These are phyloP conservation scores for Yamadazyma olivae DNA, from an alignment of 805 yeast genomes.

Conservation along the genomic window DNA sequence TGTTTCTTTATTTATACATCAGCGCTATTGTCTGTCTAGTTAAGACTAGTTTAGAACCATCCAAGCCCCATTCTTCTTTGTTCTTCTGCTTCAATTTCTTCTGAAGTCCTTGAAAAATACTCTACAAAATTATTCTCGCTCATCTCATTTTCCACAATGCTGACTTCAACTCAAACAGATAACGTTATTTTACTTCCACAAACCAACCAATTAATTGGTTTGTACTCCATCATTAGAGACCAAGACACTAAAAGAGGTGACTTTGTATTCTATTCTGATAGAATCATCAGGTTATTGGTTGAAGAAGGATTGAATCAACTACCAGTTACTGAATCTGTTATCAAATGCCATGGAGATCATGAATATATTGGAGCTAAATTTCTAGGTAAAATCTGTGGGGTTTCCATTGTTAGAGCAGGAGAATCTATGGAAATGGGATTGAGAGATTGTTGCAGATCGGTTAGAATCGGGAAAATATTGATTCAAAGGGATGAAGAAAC, in stretches of 20 bases:
- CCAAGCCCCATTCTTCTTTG: too few species aligned
- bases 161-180: background rate
- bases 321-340: slow-evolving; percentile 71
- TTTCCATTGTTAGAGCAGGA: slow-evolving; percentile 96
- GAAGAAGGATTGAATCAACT: slow-evolving; percentile 94
- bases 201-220: slow-evolving; percentile 84
- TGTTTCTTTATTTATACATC: too few species aligned
- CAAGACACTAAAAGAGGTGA: slow-evolving; percentile 79
- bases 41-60: too few species aligned
- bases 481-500: slow-evolving; percentile 99
- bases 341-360: slow-evolving; percentile 76
- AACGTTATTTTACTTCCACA: slow-evolving; percentile 77
- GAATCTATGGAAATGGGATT: slow-evolving; percentile 99
- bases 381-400: slow-evolving; percentile 95
- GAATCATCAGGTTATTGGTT: slow-evolving; percentile 89
- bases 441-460: slow-evolving; percentile 95
- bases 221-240: slow-evolving; percentile 89
- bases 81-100: too few species aligned
- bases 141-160: too few species aligned
- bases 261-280: slow-evolving; percentile 90
- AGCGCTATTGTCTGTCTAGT: too few species aligned
- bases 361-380: slow-evolving; percentile 74
- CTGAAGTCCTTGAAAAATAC: too few species aligned
- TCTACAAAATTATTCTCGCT: too few species aligned
- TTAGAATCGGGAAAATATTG: slow-evolving; percentile 91